phyloP scores from a whole-genome alignment of 345 rosid species.

The Cardamine occulta region DNA sequence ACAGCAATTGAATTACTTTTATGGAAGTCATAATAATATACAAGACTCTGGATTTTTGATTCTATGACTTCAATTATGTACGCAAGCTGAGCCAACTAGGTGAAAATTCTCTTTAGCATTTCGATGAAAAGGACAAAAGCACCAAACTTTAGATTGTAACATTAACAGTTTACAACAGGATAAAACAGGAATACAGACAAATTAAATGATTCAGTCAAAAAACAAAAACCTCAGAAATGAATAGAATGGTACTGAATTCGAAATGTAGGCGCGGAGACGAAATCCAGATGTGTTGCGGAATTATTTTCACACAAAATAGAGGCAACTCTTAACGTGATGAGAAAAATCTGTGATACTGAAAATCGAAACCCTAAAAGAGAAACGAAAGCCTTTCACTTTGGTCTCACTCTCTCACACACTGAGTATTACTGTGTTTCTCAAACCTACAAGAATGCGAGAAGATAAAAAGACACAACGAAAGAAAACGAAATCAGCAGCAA shows the following conservation, averaged over 20 bases:
- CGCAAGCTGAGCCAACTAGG: background rate
- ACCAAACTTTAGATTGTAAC: constrained; percentile 29
- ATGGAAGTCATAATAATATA: background rate
- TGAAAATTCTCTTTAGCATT: background rate
- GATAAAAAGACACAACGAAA: background rate
- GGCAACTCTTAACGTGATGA: background rate
- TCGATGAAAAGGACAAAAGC: constrained; percentile 21
- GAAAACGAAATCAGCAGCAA: constrained; percentile 8
- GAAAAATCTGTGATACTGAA: constrained; percentile 8
- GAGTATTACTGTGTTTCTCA: constrained; percentile 10
- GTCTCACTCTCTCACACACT: background rate
- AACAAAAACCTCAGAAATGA: background rate
- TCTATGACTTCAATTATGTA: background rate
- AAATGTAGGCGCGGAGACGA: constrained; percentile 20
- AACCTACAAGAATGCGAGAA: background rate
- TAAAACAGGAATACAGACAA: constrained; percentile 32
- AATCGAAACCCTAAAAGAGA: constrained; percentile 32
- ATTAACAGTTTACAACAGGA: constrained; percentile 1
- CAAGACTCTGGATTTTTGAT: background rate
- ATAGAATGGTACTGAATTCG: constrained; percentile 24
- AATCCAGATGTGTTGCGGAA: background rate
- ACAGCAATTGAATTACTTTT: constrained; percentile 32
- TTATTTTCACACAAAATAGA: background rate
- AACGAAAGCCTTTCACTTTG: constrained; percentile 21
- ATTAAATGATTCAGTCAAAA: constrained; percentile 10